Evolutionary conservation across 257 asterid species (phyloP), one percentile per base, ranked within the genome.

Genomic region (Solanum phureja): DNA sequence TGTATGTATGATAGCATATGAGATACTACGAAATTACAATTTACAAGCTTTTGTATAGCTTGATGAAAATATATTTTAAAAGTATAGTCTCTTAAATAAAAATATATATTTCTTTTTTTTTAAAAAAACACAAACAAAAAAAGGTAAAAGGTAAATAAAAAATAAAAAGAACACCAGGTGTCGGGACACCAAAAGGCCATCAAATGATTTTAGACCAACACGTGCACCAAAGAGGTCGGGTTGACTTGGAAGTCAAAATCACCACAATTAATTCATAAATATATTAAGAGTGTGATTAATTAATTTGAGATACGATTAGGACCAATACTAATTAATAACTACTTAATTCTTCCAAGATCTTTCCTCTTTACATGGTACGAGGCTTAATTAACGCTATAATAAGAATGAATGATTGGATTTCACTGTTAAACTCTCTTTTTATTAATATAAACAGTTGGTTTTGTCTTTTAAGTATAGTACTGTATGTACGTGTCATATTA

Each of bases 221-320:
- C 91, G 93, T 91, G 91, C 81, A 88, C 40, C 84, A 77, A 83
- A 72, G 90, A 83, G 90, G 90, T 88, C 87, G 90, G 87, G 88
- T 88, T 88, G 92, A 88, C 92, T 87, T 88, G 7, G 19, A 82
- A 18, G 19, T 82, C 37, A 82, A 82, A 8, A 46, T 29, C 69
- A 46, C 85, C 85, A 81, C 19, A 46, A 81, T 21, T 27, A 46
- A 44, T 44, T 3, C 29, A 13, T 24, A 12, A 46, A 16, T 27
- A n/a, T 46, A 40, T 49, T 82, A 18, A 18, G 13, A 27, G 5
- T 44, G 24, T 14, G 66, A 79, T 79, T 79, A 79, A 44, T 74
- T 74, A 73, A 73, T 35, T 35, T 27, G 29, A 16, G 2, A 9
- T 49, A 29, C 42, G 7, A 81, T 76, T 76, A 76, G 42, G 42